A percentile compares a stretch with the other conserved stretches of the same genome.
Evolutionary conservation across 1,284 basidiomycete species (phyloP).

Genomic region (Flammula alnicola): DNA sequence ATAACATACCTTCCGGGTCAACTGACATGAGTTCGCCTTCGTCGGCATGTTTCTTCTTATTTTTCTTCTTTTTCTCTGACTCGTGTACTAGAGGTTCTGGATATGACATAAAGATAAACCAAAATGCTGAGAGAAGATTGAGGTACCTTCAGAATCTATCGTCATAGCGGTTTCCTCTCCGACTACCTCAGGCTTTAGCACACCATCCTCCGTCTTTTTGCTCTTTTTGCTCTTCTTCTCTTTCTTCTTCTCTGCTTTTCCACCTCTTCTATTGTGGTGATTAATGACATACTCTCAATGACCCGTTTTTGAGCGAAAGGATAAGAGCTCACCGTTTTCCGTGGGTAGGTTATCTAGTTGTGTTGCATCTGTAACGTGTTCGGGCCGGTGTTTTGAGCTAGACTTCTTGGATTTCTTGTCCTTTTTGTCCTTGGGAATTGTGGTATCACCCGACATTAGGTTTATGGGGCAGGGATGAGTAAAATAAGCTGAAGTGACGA

Average conservation of each 20-base stretch:
- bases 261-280: constrained; percentile 24
- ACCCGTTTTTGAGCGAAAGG: not conserved
- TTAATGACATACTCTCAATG: constrained; percentile 10
- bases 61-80: constrained; percentile 24
- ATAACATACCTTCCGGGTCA: constrained; percentile 22
- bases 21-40: constrained; percentile 21
- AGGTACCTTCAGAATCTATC: constrained; percentile 27
- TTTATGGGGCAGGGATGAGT: not conserved
- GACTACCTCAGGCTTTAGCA: not conserved
- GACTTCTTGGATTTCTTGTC: constrained; percentile 29
- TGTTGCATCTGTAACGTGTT: constrained; percentile 15
- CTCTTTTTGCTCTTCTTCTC: constrained; percentile 28
- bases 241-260: constrained; percentile 25
- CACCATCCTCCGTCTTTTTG: constrained; percentile 21
- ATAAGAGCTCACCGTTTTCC: constrained; percentile 13
- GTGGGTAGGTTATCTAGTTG: constrained; percentile 6
- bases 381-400: constrained; percentile 18
- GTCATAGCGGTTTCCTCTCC: constrained; percentile 22
- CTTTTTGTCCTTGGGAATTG: constrained; percentile 19
- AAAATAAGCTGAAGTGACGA: not conserved
- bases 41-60: constrained; percentile 21
- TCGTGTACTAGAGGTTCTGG: constrained; percentile 8
- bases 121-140: not conserved
- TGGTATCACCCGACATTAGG: constrained; percentile 25
- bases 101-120: not conserved